Evolutionary conservation across 2,329 filamentous ascomycete species (phyloP), one percentile per base, ranked within the genome.

Genomic region (Westerdykella ornata): DNA sequence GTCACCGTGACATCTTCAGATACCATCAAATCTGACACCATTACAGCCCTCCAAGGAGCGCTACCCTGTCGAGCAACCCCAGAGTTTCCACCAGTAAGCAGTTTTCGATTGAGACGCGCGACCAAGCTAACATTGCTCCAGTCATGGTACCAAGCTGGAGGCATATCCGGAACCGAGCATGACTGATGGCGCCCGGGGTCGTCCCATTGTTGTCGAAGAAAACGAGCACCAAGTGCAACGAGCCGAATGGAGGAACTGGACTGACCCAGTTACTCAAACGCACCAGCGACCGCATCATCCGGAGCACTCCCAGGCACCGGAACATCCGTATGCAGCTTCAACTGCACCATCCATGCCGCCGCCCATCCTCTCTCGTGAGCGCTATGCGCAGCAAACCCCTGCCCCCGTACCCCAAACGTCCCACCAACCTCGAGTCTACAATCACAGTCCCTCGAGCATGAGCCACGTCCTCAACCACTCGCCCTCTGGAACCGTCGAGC

Each of bases 1-100:
- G n/a, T n/a, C n/a, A n/a, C n/a, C n/a, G n/a, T n/a, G n/a, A n/a
- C n/a, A n/a, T n/a, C n/a, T n/a, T n/a, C n/a, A n/a, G n/a, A n/a
- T n/a, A n/a, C n/a, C n/a, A n/a, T n/a, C n/a, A n/a, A n/a, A n/a
- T n/a, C n/a, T n/a, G n/a, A n/a, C n/a, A n/a, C 76, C 89, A 51
- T 85, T 84, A 45, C 75, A 94, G 37, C 86, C 94, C 67, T 89
- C 88, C 15, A 94, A 94, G 67, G 86, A 89, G 50, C 74, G 58
- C 28, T 57, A 57, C 43, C 43, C 57, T 26, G 51, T 48, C 3
- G 53, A 32, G 12, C 13, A n/a, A 32, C 44, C 53, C 2, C 55
- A 52, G 29, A 43, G 62, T 5, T 63, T 62, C 33, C 61, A 65
- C 39, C 61, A 53, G 47, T 59, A 53, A 38, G 49, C 11, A 15